Conservation (phyloP, 192 early-diverging fungal species). For the Backusella morwellensis region DNA sequence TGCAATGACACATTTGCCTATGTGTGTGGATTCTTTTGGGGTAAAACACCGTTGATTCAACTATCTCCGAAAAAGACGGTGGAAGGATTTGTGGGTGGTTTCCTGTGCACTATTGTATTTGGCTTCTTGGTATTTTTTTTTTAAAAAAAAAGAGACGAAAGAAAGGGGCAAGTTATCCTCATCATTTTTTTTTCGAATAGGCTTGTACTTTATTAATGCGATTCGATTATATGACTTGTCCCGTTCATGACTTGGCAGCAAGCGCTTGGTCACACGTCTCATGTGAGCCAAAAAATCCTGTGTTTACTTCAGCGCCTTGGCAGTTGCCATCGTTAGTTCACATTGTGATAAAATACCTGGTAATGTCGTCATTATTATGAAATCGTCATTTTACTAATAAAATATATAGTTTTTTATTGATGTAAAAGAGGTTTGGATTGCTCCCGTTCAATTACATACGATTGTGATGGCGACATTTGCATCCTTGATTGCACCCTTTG, state of each 20-base stretch:
- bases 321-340: slow-evolving; percentile 10
- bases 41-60: slow-evolving; percentile 85
- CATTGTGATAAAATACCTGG: slow-evolving; percentile 15
- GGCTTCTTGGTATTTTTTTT: slow-evolving; percentile 60
- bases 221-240: slow-evolving; percentile 58
- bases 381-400: not conserved
- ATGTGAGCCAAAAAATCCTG: slow-evolving; percentile 54
- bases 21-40: slow-evolving; percentile 94
- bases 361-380: not conserved
- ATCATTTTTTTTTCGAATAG: slow-evolving; percentile 17
- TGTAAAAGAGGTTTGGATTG: slow-evolving; percentile 61
- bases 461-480: slow-evolving; percentile 89
- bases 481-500: slow-evolving; percentile 97
- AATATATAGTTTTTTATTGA: slow-evolving; percentile 15
- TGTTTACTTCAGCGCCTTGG: slow-evolving; percentile 46
- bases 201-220: slow-evolving; percentile 45
- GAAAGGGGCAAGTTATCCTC: not conserved
- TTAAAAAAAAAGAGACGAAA: not conserved
- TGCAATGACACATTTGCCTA: slow-evolving; percentile 96
- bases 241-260: slow-evolving; percentile 51
- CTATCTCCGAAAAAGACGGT: slow-evolving; percentile 97
- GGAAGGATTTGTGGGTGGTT: slow-evolving; percentile 93
- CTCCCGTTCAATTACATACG: slow-evolving; percentile 85
- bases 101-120: slow-evolving; percentile 80
- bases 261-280: slow-evolving; percentile 47